Percentiles rank a stretch among this genome's conserved stretches.
phyloP scores from a whole-genome alignment of 192 early-diverging fungal genomes.

The Entomortierella beljakovae region DNA sequence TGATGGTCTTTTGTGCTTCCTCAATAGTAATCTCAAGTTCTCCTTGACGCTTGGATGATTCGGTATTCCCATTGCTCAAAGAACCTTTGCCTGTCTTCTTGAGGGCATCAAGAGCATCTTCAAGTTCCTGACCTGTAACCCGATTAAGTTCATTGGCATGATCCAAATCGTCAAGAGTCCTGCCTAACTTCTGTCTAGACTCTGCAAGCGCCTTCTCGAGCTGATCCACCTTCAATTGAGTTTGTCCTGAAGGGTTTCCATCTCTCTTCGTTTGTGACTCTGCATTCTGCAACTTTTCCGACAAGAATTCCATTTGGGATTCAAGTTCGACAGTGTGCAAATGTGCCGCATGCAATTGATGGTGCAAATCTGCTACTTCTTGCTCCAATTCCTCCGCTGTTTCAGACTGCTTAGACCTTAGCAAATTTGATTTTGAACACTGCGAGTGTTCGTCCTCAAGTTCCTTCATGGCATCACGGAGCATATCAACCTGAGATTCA shows the following conservation, averaged over 20 bases:
- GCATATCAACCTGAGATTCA: slow-evolving; percentile 61
- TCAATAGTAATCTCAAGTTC: slow-evolving; percentile 25
- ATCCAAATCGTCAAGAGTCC: slow-evolving; percentile 29
- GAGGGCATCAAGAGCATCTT: slow-evolving; percentile 40
- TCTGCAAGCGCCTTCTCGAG: slow-evolving; percentile 25
- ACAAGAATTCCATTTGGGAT: slow-evolving; percentile 5
- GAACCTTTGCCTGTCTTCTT: slow-evolving; percentile 3
- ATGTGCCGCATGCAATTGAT: slow-evolving; percentile 26
- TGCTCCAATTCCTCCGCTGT: slow-evolving; percentile 22
- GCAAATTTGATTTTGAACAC: background rate
- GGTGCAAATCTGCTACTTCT: slow-evolving; percentile 37
- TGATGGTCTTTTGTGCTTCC: slow-evolving; percentile 30
- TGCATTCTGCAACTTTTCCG: background rate
- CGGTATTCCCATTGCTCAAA: background rate
- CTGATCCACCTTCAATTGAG: slow-evolving; percentile 1
- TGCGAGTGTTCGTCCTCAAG: slow-evolving; percentile 21
- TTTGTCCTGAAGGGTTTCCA: background rate
- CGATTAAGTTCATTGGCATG: slow-evolving; percentile 43
- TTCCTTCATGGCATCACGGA: slow-evolving; percentile 57
- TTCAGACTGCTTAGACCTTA: background rate
- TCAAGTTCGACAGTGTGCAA: slow-evolving; percentile 18
- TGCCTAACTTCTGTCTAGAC: slow-evolving; percentile 9
- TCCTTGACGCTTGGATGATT: slow-evolving; percentile 1
- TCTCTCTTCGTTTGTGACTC: slow-evolving; percentile 15
- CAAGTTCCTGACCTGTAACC: slow-evolving; percentile 40